Base-by-base conservation (phyloP, 1,139 yeast species). In the Taphrina wiesneri region DNA sequence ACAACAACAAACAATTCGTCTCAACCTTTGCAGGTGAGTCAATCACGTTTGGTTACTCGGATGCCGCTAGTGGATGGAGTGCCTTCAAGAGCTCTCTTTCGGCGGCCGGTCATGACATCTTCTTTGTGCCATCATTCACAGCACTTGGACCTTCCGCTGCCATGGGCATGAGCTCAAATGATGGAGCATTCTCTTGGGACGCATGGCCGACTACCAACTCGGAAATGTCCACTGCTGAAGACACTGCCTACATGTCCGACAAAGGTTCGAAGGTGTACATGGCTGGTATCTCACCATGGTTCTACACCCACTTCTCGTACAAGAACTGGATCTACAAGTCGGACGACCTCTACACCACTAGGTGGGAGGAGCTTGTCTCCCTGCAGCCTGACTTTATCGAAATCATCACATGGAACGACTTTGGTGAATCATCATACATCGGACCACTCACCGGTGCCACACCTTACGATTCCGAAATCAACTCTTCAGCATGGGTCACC, bases 361-460 rank as follows among this genome's bases (percentile, higher is more conserved):
- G 70, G 2, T 68, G 70, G 70, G 51, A 64, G 57, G 64, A 68
- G 45, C 43, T 68, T 11, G 63, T 68, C 53, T 26, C 39, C 23
- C 19, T 64, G 54, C 67, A 64, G 49, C 70, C 69, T 3, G 65
- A 64, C 52, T 67, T 67, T 19, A 41, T 67, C 47, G 68, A 67
- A 28, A 67, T 68, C 46, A 53, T 68, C 54, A 65, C 68, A 23
- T 68, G 70, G 70, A 68, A 68, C 61, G 70, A 68, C 59, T 68
- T 53, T 36, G 69, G 69, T 26, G 70, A 68, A 54, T 64, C 68
- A 7, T 56, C 57, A 19, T 68, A 68, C 62, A 56, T 68, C 34
- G 69, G 68, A 23, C 68, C 69, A 9, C 23, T 54, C 39, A 28
- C 30, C 28, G 68, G 63, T 25, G 65, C 49, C 36, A 52, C 62